Evolutionary conservation across 2,329 filamentous ascomycete genomes (phyloP).

Genomic region (Corynespora cassiicola): DNA sequence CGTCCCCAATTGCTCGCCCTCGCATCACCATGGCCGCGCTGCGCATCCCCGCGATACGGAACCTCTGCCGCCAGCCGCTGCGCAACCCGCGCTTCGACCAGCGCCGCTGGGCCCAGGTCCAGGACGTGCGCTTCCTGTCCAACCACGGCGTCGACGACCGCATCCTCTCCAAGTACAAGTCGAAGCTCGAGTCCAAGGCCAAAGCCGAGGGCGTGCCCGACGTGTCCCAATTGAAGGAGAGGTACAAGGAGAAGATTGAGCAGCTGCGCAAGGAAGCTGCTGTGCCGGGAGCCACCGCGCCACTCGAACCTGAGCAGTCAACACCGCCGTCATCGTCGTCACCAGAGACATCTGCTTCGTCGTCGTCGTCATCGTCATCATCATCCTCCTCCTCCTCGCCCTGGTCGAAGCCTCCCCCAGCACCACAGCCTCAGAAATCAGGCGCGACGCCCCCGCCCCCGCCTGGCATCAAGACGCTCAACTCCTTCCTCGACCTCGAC

Average conservation of each 20-base stretch:
- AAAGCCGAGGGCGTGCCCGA: slow-evolving; percentile 72
- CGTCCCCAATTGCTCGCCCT: no score
- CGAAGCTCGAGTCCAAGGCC: slow-evolving; percentile 85
- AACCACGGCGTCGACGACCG: slow-evolving; percentile 73
- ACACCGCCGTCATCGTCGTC: slow-evolving; percentile 22
- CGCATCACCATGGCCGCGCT: slow-evolving; percentile 28
- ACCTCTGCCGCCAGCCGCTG: slow-evolving; percentile 38
- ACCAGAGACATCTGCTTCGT: slow-evolving; percentile 14
- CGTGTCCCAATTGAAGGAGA: slow-evolving; percentile 78
- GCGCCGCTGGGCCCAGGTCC: slow-evolving; percentile 87
- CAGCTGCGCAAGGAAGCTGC: slow-evolving; percentile 72
- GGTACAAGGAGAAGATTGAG: slow-evolving; percentile 84
- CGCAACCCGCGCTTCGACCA: slow-evolving; percentile 56
- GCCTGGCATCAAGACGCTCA: slow-evolving; percentile 67
- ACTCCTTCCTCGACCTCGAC: slow-evolving; percentile 76
- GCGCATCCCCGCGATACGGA: slow-evolving; percentile 35
- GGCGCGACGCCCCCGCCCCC: slow-evolving; percentile 33
- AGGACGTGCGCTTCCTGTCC: slow-evolving; percentile 88
- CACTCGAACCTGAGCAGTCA: slow-evolving; percentile 32
- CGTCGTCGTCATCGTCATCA: slow-evolving; percentile 13
- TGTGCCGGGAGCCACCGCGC: slow-evolving; percentile 58
- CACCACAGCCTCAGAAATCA: slow-evolving; percentile 25
- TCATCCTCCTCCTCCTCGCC: slow-evolving; percentile 21
- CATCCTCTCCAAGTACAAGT: slow-evolving; percentile 83
- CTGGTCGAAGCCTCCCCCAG: slow-evolving; percentile 33